A percentile compares a stretch with the other conserved stretches of the same genome.
These are phyloP conservation scores for Gloeopeniophorella convolvens DNA, from an alignment of 768 basidiomycete genomes.

Conservation along the genomic window DNA sequence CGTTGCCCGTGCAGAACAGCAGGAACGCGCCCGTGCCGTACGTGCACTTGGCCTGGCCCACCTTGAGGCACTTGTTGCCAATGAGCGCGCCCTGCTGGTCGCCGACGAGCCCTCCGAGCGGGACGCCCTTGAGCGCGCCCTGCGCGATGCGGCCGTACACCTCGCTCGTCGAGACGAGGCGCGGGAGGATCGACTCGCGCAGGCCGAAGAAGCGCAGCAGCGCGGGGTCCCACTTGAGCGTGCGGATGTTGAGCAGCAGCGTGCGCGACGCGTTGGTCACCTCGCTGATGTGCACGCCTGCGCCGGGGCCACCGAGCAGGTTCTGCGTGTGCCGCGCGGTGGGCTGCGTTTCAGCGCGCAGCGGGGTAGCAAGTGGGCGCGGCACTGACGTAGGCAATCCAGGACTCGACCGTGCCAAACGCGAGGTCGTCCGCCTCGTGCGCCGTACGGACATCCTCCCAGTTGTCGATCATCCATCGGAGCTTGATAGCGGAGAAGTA, in stretches of 20 bases:
- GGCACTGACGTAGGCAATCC: conserved; percentile 74
- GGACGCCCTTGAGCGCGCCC: conserved; percentile 65
- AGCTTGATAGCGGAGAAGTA: conserved; percentile 98
- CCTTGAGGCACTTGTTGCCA: conserved; percentile 90
- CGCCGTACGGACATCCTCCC: conserved; percentile 67
- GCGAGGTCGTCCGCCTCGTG: conserved; percentile 74
- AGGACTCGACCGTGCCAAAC: conserved; percentile 96
- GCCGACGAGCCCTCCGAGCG: conserved; percentile 91
- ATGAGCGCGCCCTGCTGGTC: conserved; percentile 97
- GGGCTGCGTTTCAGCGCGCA: not conserved
- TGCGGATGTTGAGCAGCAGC: conserved; percentile 77
- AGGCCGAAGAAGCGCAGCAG: conserved; percentile 86
- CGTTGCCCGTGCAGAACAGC: conserved; percentile 86
- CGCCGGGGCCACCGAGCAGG: conserved; percentile 68
- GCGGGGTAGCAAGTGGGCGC: not conserved
- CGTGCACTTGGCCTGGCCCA: conserved; percentile 95
- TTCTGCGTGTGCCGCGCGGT: too few species aligned
- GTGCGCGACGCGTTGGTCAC: conserved; percentile 97
- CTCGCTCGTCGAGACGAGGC: conserved; percentile 85
- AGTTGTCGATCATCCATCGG: conserved; percentile 93
- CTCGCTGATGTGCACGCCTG: conserved; percentile 79
- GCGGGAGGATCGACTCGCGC: conserved; percentile 71
- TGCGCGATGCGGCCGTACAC: conserved; percentile 75
- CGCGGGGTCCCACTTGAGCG: conserved; percentile 74
- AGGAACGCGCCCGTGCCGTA: conserved; percentile 98